phyloP scores from a whole-genome alignment of 495 filamentous ascomycete genomes.

The Daldinia concentrica region DNA sequence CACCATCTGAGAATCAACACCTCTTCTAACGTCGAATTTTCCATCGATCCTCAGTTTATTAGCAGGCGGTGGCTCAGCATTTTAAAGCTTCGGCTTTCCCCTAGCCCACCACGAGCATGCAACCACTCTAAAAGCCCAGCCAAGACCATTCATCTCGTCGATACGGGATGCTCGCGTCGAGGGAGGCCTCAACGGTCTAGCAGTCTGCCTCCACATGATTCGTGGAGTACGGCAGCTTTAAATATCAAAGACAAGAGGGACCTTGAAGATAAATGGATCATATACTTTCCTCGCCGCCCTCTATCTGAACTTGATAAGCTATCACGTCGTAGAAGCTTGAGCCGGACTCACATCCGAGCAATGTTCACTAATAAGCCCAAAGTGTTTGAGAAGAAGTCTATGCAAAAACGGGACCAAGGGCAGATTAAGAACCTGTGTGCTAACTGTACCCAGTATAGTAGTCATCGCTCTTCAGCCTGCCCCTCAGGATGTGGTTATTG shows the following conservation, averaged over 20 bases:
- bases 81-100: background rate
- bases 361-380: slow-evolving; percentile 46
- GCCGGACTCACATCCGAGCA: slow-evolving; percentile 49
- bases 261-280: slow-evolving; percentile 1
- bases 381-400: background rate
- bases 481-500: slow-evolving; percentile 47
- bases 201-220: slow-evolving; percentile 41
- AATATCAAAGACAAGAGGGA: background rate
- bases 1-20: slow-evolving; percentile 23
- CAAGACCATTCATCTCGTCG: background rate
- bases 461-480: slow-evolving; percentile 41
- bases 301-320: slow-evolving; percentile 45
- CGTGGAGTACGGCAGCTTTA: slow-evolving; percentile 31
- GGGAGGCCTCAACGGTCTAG: slow-evolving; percentile 25
- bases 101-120: background rate
- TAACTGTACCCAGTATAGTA: slow-evolving; percentile 43
- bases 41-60: slow-evolving; percentile 32
- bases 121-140: background rate
- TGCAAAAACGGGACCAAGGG: background rate
- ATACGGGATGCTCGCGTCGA: background rate
- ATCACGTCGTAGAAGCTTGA: slow-evolving; percentile 51
- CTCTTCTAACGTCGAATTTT: slow-evolving; percentile 12
- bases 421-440: slow-evolving; percentile 33
- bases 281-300: slow-evolving; percentile 44
- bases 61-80: background rate